A percentile compares a stretch with the other conserved stretches of the same genome.
Conservation (phyloP, 441 rosid genomes). For the Manihot esculenta region DNA sequence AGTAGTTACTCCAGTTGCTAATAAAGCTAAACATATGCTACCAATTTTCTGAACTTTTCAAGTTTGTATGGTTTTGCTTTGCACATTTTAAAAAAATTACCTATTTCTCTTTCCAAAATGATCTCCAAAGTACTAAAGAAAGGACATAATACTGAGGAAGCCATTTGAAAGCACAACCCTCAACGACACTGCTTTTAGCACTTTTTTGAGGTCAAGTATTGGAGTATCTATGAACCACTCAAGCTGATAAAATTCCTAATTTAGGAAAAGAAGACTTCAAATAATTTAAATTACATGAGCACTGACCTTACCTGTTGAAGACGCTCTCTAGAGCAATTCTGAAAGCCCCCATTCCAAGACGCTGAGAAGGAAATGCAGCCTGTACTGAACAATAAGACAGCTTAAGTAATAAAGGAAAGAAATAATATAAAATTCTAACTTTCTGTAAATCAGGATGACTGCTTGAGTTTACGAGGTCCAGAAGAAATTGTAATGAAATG, state of each 20-base stretch:
- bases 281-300: conserved; percentile 1
- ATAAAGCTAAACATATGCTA: not conserved
- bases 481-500: not conserved
- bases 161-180: conserved; percentile 1
- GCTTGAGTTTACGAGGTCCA: not conserved
- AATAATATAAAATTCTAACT: conserved; percentile 9
- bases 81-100: not conserved
- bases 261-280: conserved; percentile 1
- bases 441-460: not conserved
- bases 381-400: conserved; percentile 19
- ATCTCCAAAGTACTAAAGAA: not conserved
- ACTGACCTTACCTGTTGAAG: conserved; percentile 49
- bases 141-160: not conserved
- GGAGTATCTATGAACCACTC: not conserved
- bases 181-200: not conserved
- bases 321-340: conserved; percentile 53
- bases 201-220: not conserved
- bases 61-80: not conserved
- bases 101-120: not conserved
- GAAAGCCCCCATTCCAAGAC: conserved; percentile 59
- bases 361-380: conserved; percentile 52
- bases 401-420: not conserved
- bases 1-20: not conserved
- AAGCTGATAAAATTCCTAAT: not conserved
- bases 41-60: not conserved